These are phyloP conservation scores for Ramichloridium luteum DNA, from an alignment of 2,329 filamentous ascomycete species.

Conservation along the genomic window DNA sequence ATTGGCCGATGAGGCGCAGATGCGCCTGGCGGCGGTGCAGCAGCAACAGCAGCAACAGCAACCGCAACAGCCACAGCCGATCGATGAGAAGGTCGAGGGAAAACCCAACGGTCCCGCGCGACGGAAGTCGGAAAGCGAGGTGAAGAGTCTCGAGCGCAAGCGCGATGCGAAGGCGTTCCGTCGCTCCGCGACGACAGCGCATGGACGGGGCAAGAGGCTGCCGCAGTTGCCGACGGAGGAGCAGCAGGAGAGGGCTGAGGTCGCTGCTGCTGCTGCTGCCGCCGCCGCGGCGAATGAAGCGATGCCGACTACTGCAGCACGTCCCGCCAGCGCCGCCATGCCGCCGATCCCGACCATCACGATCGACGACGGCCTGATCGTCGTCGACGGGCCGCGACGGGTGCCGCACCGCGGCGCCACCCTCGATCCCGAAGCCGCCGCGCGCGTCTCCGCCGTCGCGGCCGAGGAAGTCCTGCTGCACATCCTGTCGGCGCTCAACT, in stretches of 20 bases:
- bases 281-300: too few species aligned
- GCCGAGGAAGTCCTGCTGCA: conserved; percentile 40
- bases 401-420: background rate
- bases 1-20: too few species aligned
- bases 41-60: too few species aligned
- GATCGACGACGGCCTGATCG: conserved; percentile 11
- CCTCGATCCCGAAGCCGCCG: background rate
- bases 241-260: too few species aligned
- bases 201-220: too few species aligned
- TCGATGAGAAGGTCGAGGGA: too few species aligned
- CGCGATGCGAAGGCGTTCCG: background rate
- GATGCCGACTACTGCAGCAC: background rate
- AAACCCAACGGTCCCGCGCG: conserved; percentile 1
- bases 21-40: too few species aligned
- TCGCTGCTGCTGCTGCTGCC: too few species aligned
- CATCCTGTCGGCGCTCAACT: conserved; percentile 39
- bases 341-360: conserved; percentile 3
- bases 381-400: conserved; percentile 5
- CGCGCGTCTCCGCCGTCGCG: conserved; percentile 7
- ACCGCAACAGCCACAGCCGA: too few species aligned
- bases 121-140: background rate
- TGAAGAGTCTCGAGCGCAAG: background rate
- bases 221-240: too few species aligned
- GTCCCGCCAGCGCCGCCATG: background rate
- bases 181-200: background rate